A percentile compares a stretch with the other conserved stretches of the same genome.
Conservation (phyloP, 768 basidiomycete genomes). For the Phlegmacium glaucopus region DNA sequence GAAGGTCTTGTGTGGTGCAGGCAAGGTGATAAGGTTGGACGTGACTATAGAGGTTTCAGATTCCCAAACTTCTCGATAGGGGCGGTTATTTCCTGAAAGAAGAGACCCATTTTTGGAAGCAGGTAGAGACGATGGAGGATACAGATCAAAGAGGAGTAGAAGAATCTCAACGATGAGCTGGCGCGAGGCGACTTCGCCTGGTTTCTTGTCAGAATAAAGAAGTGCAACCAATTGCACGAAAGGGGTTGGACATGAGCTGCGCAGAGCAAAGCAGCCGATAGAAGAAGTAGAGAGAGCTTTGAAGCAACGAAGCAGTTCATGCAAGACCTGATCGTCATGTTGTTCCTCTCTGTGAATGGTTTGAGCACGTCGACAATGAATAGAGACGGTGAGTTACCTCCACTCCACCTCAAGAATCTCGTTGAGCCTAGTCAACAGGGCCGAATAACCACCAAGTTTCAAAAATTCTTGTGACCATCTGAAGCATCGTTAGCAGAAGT, state of each 20-base stretch:
- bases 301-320: slow-evolving; percentile 90
- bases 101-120: slow-evolving; percentile 21
- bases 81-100: slow-evolving; percentile 24
- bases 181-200: slow-evolving; percentile 87
- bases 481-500: background rate
- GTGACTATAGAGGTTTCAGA: slow-evolving; percentile 33
- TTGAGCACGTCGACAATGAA: background rate
- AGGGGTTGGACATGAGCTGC: slow-evolving; percentile 85
- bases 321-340: slow-evolving; percentile 91
- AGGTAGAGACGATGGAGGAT: slow-evolving; percentile 68
- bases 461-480: slow-evolving; percentile 94
- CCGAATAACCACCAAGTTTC: slow-evolving; percentile 78
- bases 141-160: slow-evolving; percentile 85
- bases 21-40: slow-evolving; percentile 59
- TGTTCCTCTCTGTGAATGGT: slow-evolving; percentile 78
- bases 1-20: slow-evolving; percentile 66
- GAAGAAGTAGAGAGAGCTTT: slow-evolving; percentile 90
- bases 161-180: slow-evolving; percentile 90
- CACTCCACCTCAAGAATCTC: slow-evolving; percentile 96
- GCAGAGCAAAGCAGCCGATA: slow-evolving; percentile 85
- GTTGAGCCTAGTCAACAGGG: slow-evolving; percentile 77
- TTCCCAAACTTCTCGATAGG: slow-evolving; percentile 57
- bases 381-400: slow-evolving; percentile 52
- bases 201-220: slow-evolving; percentile 96
- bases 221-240: slow-evolving; percentile 81